Evolutionary conservation across 1,284 basidiomycete genomes (phyloP), one percentile per base, ranked within the genome.

Genomic region (Macrocystidia cucumis): DNA sequence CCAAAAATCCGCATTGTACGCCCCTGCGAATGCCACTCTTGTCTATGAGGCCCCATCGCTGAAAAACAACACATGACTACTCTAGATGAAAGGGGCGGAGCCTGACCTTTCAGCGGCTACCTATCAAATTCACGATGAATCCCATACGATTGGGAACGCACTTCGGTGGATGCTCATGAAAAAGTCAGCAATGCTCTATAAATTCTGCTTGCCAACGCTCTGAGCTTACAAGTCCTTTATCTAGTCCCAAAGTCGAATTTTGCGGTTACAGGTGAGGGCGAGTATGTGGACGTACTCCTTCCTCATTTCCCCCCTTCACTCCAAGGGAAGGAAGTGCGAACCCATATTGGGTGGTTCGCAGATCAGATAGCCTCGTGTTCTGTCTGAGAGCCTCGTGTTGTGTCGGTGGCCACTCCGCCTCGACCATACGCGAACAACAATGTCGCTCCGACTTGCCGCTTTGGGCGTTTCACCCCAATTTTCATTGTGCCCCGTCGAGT

Each of bases 121-220:
- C 1, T 98, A 85, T 62, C 88, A 88, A 54, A 84, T 98, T 31
- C 71, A 84, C 54, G 83, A 96, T 55, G 95, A 98, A 66, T 86
- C 91, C 5, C 93, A 98, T 62, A 98, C 93, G 0, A 76, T 98
- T 18, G 95, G 95, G 11, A 98, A 98, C 51, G 75, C 91, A 0
- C 67, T 98, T 32, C 67, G 95, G 37, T 98, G 91, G 89, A 98
- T 98, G 84, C 62, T 98, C 43, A 98, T 98, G 95, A 97, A 98
- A 65, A 95, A 98, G 95, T 98, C 55, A n/a, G n/a, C n/a, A n/a
- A n/a, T n/a, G n/a, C n/a, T n/a, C n/a, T 25, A 54, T 29, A 9
- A 11, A 9, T 32, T 17, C 37, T n/a, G n/a, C 33, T 31, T 29
- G 32, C 34, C 7, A 32, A 13, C 32, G 29, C 11, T n/a, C 32